A percentile compares a stretch with the other conserved stretches of the same genome.
phyloP scores from a whole-genome alignment of 192 early-diverging fungal species.

The Dimargaris xerosporica region DNA sequence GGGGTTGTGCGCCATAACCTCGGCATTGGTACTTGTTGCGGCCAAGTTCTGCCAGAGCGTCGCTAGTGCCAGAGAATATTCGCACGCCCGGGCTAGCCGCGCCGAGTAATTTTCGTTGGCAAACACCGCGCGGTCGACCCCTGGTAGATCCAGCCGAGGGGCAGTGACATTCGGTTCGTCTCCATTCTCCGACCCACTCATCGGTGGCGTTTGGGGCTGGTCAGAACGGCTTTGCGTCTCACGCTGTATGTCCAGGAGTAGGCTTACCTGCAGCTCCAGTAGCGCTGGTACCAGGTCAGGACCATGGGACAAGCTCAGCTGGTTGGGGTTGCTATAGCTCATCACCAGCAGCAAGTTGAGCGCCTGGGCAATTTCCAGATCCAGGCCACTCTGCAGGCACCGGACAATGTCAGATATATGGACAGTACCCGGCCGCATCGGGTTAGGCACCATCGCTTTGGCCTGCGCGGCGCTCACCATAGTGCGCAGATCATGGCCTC shows the following conservation, averaged over 20 bases:
- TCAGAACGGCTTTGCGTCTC: too few species aligned
- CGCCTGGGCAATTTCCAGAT: slow-evolving; percentile 1
- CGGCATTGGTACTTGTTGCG: neutral
- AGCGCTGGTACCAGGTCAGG: neutral
- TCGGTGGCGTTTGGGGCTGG: too few species aligned
- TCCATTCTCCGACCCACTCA: too few species aligned
- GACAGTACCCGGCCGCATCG: neutral
- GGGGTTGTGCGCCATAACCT: neutral
- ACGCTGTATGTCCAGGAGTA: too few species aligned
- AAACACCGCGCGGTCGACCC: too few species aligned
- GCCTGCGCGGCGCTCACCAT: neutral
- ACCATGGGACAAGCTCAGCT: neutral
- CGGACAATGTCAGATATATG: neutral
- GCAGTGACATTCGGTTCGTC: too few species aligned
- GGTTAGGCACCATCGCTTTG: neutral
- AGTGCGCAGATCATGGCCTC: neutral
- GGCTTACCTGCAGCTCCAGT: too few species aligned
- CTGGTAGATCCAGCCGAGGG: too few species aligned
- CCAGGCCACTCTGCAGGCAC: slow-evolving; percentile 2
- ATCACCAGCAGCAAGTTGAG: neutral
- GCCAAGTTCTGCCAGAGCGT: slow-evolving; percentile 7
- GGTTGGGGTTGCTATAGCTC: neutral
- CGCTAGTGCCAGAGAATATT: neutral
- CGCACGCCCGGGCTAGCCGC: slow-evolving; percentile 1
- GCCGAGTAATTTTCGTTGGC: slow-evolving; percentile 3